Evolutionary conservation across 2,329 filamentous ascomycete genomes (phyloP).

Genomic region (Colletotrichum sidae): DNA sequence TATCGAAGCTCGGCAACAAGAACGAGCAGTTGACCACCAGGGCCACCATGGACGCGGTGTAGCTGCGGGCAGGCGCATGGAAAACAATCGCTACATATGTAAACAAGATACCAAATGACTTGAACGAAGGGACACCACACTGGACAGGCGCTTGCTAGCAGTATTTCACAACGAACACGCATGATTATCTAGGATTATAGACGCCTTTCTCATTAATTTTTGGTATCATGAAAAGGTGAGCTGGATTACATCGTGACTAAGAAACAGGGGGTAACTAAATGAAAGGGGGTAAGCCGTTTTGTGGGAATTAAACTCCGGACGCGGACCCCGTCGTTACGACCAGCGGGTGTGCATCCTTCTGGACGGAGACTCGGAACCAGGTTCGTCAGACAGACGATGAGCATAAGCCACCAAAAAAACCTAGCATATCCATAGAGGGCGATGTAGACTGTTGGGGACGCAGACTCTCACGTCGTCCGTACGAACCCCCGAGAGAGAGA

Average conservation of each 20-base stretch:
- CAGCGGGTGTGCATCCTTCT: not conserved
- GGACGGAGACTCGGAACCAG: slow-evolving; percentile 1
- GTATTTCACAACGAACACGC: slow-evolving; percentile 26
- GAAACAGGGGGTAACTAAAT: slow-evolving; percentile 40
- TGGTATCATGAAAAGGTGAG: slow-evolving; percentile 62
- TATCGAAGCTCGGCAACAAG: slow-evolving; percentile 96
- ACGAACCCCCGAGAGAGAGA: slow-evolving; percentile 21
- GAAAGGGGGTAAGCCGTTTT: slow-evolving; percentile 35
- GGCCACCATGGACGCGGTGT: slow-evolving; percentile 82
- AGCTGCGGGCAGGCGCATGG: slow-evolving; percentile 16
- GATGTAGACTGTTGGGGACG: slow-evolving; percentile 14
- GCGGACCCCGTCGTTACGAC: slow-evolving; percentile 20
- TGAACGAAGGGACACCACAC: slow-evolving; percentile 1
- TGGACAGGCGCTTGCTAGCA: slow-evolving; percentile 6
- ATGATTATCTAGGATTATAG: slow-evolving; percentile 33
- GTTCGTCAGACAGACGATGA: slow-evolving; percentile 6
- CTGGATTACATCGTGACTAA: slow-evolving; percentile 57
- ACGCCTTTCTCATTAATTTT: slow-evolving; percentile 50
- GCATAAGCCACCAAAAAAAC: slow-evolving; percentile 6
- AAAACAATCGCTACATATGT: slow-evolving; percentile 21
- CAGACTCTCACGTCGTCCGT: not conserved
- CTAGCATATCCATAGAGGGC: slow-evolving; percentile 30
- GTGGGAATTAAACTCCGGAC: slow-evolving; percentile 36
- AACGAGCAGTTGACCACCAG: slow-evolving; percentile 90
- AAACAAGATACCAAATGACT: slow-evolving; percentile 33